Conservation (phyloP, 1,284 basidiomycete genomes). For the Prillingera fragicola region DNA sequence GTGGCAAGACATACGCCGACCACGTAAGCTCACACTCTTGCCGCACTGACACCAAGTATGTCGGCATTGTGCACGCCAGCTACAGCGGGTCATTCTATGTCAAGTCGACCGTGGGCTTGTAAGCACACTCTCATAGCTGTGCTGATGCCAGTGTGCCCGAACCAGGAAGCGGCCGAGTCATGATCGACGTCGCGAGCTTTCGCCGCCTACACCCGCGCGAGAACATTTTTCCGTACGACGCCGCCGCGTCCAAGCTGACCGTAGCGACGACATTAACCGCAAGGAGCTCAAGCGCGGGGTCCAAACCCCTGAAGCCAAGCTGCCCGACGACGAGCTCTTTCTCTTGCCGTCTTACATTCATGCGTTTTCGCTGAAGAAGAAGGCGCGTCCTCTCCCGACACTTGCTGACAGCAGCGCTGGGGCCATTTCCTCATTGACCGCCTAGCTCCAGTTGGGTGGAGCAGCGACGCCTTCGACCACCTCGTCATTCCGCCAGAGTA, state of each 20-base stretch:
- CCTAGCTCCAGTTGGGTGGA: slow-evolving; percentile 9
- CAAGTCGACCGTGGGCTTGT: slow-evolving; percentile 15
- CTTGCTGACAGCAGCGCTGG: no score
- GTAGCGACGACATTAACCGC: neutral
- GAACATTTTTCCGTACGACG: slow-evolving; percentile 12
- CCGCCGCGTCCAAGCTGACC: no score
- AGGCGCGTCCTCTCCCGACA: no score
- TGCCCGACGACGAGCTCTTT: neutral
- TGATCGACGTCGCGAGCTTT: slow-evolving; percentile 17
- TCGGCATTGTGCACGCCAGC: slow-evolving; percentile 4
- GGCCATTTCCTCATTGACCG: slow-evolving; percentile 15
- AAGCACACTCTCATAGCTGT: neutral
- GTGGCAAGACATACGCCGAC: neutral
- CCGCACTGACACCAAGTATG: no score
- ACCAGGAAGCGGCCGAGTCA: slow-evolving; percentile 13
- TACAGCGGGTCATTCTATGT: slow-evolving; percentile 19
- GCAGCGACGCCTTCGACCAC: slow-evolving; percentile 8
- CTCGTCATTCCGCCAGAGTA: slow-evolving; percentile 18
- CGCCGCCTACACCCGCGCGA: slow-evolving; percentile 12
- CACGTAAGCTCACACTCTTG: neutral
- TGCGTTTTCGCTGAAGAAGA: neutral
- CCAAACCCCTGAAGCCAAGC: neutral
- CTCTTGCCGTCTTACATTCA: neutral
- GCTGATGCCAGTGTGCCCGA: slow-evolving; percentile 2
- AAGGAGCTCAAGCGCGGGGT: neutral